phyloP scores from a whole-genome alignment of 2,329 filamentous ascomycete genomes.

The Fusarium bulbicola region DNA sequence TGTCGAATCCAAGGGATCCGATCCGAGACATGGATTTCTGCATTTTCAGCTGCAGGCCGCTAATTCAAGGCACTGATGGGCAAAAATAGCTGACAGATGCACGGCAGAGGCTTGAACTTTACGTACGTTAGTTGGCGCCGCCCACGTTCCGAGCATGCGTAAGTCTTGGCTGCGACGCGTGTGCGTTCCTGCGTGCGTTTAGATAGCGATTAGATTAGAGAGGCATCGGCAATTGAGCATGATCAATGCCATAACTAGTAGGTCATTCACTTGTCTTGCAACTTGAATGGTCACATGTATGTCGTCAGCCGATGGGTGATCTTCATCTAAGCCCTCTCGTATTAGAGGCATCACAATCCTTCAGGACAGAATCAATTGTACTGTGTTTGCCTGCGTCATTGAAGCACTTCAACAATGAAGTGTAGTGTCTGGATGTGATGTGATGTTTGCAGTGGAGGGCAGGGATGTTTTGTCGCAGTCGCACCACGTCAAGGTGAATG shows the following conservation, averaged over 20 bases:
- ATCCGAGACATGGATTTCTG: neutral
- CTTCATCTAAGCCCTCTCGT: neutral
- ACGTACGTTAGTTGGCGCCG: neutral
- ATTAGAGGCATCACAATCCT: neutral
- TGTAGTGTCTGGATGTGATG: neutral
- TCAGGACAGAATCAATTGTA: fast-evolving
- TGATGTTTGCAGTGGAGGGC: neutral
- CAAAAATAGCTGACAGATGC: neutral
- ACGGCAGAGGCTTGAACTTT: neutral
- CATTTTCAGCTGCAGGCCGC: neutral
- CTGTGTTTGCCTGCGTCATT: fast-evolving
- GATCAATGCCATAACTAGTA: neutral
- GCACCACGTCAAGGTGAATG: too few relatives aligned
- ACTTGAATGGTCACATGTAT: neutral
- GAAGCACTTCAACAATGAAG: neutral
- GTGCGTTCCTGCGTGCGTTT: neutral
- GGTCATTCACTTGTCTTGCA: too few relatives aligned
- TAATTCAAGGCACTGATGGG: neutral
- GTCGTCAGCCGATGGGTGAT: neutral
- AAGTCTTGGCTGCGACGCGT: neutral
- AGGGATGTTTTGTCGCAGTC: neutral
- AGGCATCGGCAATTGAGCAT: neutral
- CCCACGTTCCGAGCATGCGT: neutral
- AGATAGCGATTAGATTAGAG: neutral
- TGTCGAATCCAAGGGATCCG: neutral